Conservation (phyloP, 2,329 filamentous ascomycete genomes). For the Tolypocladium ovalisporum region DNA sequence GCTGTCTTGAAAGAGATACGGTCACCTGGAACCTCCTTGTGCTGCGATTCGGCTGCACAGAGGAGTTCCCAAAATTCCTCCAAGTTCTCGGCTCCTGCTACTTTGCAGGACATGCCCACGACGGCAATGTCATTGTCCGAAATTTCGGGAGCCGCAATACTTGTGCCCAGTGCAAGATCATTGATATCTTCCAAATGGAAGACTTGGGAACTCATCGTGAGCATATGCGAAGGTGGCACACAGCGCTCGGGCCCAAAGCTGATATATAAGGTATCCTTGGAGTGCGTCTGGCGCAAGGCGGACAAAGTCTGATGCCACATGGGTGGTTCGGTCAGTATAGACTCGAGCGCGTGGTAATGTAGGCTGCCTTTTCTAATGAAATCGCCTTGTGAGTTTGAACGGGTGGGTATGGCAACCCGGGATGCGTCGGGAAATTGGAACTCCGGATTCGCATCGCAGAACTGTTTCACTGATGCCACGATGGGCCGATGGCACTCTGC, state of each 20-base stretch:
- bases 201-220: neutral
- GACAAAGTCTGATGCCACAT: neutral
- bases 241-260: neutral
- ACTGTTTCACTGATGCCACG: neutral
- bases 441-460: neutral
- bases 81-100: slow-evolving; percentile 21
- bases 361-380: neutral
- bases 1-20: neutral
- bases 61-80: slow-evolving; percentile 21
- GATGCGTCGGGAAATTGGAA: neutral
- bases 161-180: neutral
- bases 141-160: neutral
- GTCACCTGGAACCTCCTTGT: neutral
- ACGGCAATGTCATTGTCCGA: slow-evolving; percentile 18
- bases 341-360: neutral
- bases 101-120: slow-evolving; percentile 27
- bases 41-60: slow-evolving; percentile 3
- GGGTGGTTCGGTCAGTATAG: neutral
- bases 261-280: neutral
- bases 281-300: neutral
- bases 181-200: neutral
- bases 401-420: neutral
- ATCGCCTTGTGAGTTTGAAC: neutral
- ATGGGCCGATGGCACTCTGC: neutral
- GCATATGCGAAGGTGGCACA: neutral